These are phyloP conservation scores for Dimocarpus longan DNA, from an alignment of 345 rosid genomes.

Conservation along the genomic window DNA sequence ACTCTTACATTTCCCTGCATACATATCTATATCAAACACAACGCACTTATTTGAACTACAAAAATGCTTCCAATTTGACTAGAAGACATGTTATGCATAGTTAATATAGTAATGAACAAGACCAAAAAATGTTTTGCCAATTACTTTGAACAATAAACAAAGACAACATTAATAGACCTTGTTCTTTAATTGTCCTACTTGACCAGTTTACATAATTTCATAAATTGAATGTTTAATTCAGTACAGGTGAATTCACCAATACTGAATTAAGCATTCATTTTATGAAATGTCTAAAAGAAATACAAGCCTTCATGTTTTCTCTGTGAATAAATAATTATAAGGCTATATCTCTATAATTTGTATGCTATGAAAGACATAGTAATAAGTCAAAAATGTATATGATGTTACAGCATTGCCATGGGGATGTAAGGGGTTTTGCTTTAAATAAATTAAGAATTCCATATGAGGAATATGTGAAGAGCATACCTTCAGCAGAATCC, in stretches of 20 bases:
- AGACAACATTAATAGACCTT: not conserved
- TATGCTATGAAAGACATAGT: not conserved
- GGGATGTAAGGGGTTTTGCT: not conserved
- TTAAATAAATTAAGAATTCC: not conserved
- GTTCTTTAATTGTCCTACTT: no score
- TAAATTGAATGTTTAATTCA: no score
- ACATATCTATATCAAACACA: not conserved
- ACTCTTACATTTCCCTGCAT: conserved; percentile 8
- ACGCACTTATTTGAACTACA: not conserved
- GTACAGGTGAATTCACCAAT: no score
- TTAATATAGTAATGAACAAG: no score
- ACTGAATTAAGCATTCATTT: no score
- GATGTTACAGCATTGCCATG: not conserved
- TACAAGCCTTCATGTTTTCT: no score
- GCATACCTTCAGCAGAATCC: conserved; percentile 33
- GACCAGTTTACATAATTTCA: no score
- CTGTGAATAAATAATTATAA: no score
- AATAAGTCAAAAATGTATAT: not conserved
- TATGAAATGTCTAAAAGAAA: no score
- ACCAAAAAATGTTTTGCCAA: not conserved
- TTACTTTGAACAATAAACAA: not conserved
- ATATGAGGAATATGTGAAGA: not conserved
- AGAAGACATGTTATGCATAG: not conserved
- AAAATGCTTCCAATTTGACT: not conserved
- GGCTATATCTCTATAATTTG: no score